Percentiles rank a stretch among this genome's conserved stretches.
Conservation (phyloP, 441 rosid genomes). For the Kokia cookei region DNA sequence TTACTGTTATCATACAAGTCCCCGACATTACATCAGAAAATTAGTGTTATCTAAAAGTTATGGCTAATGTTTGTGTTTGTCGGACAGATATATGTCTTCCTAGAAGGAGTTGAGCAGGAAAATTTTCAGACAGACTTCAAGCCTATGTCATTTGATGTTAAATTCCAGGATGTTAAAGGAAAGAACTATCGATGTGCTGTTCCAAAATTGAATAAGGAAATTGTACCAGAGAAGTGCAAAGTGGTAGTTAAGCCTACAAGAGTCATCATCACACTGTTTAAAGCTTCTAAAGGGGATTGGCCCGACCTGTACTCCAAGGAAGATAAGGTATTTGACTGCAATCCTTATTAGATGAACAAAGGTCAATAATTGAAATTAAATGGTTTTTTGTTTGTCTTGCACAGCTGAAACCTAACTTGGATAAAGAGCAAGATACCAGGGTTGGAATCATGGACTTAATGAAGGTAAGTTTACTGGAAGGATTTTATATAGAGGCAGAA, state of each 20-base stretch:
- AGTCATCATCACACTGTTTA: slow-evolving; percentile 54
- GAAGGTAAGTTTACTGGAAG: slow-evolving; percentile 46
- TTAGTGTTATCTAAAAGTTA: neutral
- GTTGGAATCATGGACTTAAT: slow-evolving; percentile 93
- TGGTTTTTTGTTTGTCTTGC: neutral
- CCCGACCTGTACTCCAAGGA: slow-evolving; percentile 77
- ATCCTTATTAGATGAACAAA: neutral
- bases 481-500: neutral
- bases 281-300: slow-evolving; percentile 83
- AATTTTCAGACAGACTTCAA: slow-evolving; percentile 66
- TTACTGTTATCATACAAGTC: neutral
- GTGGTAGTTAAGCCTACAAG: slow-evolving; percentile 71
- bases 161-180: slow-evolving; percentile 73
- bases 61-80: neutral
- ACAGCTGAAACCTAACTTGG: slow-evolving; percentile 78
- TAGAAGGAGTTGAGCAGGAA: slow-evolving; percentile 73
- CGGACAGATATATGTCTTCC: slow-evolving; percentile 56
- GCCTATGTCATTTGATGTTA: slow-evolving; percentile 54
- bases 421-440: slow-evolving; percentile 73
- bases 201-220: slow-evolving; percentile 70
- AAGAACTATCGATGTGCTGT: slow-evolving; percentile 71
- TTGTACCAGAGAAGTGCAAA: slow-evolving; percentile 73
- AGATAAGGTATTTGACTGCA: slow-evolving; percentile 53
- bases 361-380: neutral
- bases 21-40: too few relatives aligned